phyloP scores from a whole-genome alignment of 2,329 filamentous ascomycete genomes.

The Fusarium sp. region DNA sequence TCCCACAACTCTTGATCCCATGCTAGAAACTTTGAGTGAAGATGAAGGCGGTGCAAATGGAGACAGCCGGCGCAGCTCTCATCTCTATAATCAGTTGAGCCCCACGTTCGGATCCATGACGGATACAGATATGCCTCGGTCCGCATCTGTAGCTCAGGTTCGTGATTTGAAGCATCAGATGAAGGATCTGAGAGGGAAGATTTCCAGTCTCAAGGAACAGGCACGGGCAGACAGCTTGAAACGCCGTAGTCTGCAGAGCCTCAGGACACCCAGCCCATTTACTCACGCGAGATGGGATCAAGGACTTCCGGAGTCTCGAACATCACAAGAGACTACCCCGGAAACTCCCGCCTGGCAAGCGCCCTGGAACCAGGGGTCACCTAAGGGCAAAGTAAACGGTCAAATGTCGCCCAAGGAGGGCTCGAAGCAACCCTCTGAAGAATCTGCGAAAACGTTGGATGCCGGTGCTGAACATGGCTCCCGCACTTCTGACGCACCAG shows the following conservation, averaged over 20 bases:
- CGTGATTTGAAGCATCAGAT: conserved; percentile 83
- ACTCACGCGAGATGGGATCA: conserved; percentile 66
- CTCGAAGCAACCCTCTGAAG: conserved; percentile 1
- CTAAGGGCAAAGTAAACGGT: conserved; percentile 17
- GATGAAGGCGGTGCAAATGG: conserved; percentile 51
- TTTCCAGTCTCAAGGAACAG: conserved; percentile 80
- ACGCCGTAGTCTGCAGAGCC: conserved; percentile 76
- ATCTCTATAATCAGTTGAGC: conserved; percentile 51
- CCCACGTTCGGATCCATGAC: conserved; percentile 54
- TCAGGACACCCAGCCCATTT: conserved; percentile 80
- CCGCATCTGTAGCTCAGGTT: conserved; percentile 76
- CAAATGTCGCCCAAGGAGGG: neutral
- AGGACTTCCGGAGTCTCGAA: conserved; percentile 36
- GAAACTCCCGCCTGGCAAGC: conserved; percentile 31
- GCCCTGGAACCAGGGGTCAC: conserved; percentile 18
- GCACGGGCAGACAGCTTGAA: conserved; percentile 81
- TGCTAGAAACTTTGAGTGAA: conserved; percentile 64
- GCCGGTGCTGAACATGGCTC: conserved; percentile 6
- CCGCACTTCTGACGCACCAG: neutral
- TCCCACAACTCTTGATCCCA: conserved; percentile 52
- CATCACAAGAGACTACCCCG: conserved; percentile 26
- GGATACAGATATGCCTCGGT: conserved; percentile 65
- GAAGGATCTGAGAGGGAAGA: conserved; percentile 83
- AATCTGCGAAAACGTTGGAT: conserved; percentile 15
- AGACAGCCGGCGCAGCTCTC: conserved; percentile 32